These are phyloP conservation scores for Entoloma clypeatum DNA, from an alignment of 1,284 basidiomycete genomes.

Conservation along the genomic window DNA sequence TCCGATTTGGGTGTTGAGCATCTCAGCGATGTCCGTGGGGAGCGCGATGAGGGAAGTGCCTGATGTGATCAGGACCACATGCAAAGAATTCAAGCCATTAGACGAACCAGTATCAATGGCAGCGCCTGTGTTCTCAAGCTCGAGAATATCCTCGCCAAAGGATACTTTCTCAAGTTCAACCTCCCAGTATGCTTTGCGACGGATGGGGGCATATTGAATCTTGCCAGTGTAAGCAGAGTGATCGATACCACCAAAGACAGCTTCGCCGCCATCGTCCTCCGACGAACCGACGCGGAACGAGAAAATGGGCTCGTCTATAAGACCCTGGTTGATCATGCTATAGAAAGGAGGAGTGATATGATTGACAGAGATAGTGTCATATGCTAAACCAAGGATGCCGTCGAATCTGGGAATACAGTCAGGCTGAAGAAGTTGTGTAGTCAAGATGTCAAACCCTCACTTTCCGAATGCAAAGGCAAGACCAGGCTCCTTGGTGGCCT, in stretches of 20 bases:
- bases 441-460: constrained; percentile 42
- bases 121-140: constrained; percentile 89
- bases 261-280: constrained; percentile 90
- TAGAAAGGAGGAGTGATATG: constrained; percentile 95
- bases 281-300: constrained; percentile 91
- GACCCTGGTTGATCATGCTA: constrained; percentile 82
- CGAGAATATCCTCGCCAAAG: constrained; percentile 83
- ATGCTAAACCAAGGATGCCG: constrained; percentile 93
- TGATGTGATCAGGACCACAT: constrained; percentile 22
- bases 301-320: constrained; percentile 88
- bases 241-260: constrained; percentile 93
- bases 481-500: constrained; percentile 95
- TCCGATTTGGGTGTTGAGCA: constrained; percentile 95
- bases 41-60: constrained; percentile 90
- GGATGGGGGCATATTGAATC: constrained; percentile 86
- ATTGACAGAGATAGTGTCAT: constrained; percentile 96
- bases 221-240: constrained; percentile 75
- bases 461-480: constrained; percentile 97
- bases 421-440: constrained; percentile 1
- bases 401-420: constrained; percentile 64
- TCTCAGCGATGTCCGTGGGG: constrained; percentile 94
- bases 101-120: constrained; percentile 90
- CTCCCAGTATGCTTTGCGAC: constrained; percentile 98
- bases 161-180: constrained; percentile 86
- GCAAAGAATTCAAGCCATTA: neutral